Evolutionary conservation across 2,329 filamentous ascomycete genomes (phyloP).

Genomic region (Pseudocercospora macadamiae): DNA sequence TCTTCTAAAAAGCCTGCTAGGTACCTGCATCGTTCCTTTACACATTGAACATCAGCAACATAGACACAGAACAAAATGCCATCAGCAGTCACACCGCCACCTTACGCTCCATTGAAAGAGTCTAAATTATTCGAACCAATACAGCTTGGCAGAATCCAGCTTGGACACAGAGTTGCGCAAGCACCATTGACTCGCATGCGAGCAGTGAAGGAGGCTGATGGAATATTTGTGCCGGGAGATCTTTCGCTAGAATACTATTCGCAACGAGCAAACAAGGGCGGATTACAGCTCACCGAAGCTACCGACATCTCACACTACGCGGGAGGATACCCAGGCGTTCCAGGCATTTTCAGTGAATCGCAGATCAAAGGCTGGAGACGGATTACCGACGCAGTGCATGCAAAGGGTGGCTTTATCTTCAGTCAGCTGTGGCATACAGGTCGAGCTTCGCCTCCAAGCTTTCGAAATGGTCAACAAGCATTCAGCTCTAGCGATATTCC

Average conservation of each 20-base stretch:
- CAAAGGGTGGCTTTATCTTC: conserved; percentile 64
- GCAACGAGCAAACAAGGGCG: conserved; percentile 54
- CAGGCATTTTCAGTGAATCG: conserved; percentile 59
- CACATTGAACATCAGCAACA: neutral
- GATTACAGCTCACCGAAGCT: conserved; percentile 58
- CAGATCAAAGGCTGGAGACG: conserved; percentile 63
- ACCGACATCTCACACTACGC: conserved; percentile 51
- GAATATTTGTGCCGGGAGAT: conserved; percentile 50
- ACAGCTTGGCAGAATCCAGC: conserved; percentile 36
- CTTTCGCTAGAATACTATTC: conserved; percentile 54
- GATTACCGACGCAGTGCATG: conserved; percentile 65
- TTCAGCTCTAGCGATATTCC: conserved; percentile 39
- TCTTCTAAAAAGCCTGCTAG: neutral
- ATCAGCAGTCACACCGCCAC: conserved; percentile 19
- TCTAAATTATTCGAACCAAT: conserved; percentile 40
- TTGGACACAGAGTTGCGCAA: conserved; percentile 44
- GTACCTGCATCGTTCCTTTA: neutral
- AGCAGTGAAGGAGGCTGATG: conserved; percentile 34
- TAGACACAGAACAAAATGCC: conserved; percentile 14
- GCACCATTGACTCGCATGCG: conserved; percentile 48
- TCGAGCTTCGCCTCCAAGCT: conserved; percentile 41
- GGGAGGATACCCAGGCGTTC: conserved; percentile 54
- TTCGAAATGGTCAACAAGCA: conserved; percentile 27
- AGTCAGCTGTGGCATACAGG: conserved; percentile 65
- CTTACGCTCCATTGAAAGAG: conserved; percentile 21